Percentiles rank a stretch among this genome's conserved stretches.
These are phyloP conservation scores for Eucalyptus rudis DNA, from an alignment of 345 rosid genomes.

Conservation along the genomic window DNA sequence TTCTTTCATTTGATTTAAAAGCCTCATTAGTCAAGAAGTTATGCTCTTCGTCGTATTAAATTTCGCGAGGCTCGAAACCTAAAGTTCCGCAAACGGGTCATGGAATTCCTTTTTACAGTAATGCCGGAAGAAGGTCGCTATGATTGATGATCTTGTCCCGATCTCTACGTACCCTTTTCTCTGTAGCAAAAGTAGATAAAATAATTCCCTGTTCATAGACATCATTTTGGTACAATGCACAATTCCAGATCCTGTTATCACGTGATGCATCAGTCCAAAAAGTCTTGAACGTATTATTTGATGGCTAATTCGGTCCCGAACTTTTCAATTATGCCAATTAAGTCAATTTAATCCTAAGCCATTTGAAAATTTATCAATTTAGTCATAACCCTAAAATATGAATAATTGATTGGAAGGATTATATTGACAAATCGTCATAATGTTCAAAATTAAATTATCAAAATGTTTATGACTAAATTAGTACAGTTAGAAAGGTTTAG, in stretches of 20 bases:
- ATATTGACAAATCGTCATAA: background rate
- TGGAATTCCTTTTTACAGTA: background rate
- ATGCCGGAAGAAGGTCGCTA: background rate
- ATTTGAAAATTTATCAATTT: background rate
- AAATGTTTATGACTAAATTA: too few relatives aligned
- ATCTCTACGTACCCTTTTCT: background rate
- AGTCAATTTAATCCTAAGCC: too few relatives aligned
- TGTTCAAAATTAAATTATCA: background rate
- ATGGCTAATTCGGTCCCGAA: too few relatives aligned
- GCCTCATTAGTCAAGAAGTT: background rate
- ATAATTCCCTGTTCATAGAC: background rate
- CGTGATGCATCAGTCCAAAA: background rate
- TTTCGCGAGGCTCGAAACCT: background rate
- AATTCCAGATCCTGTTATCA: background rate
- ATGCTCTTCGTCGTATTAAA: background rate
- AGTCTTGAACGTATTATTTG: background rate
- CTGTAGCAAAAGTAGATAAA: background rate
- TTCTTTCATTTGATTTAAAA: background rate
- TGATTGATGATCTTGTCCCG: too few relatives aligned
- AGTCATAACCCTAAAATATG: background rate
- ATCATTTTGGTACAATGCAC: background rate
- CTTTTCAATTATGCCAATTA: too few relatives aligned
- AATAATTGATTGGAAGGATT: accelerated
- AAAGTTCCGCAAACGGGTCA: background rate
- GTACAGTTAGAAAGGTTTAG: accelerated